Evolutionary conservation across 371 early-diverging fungal genomes (phyloP), one percentile per base, ranked within the genome.

Genomic region (Chytridium lagenaria): DNA sequence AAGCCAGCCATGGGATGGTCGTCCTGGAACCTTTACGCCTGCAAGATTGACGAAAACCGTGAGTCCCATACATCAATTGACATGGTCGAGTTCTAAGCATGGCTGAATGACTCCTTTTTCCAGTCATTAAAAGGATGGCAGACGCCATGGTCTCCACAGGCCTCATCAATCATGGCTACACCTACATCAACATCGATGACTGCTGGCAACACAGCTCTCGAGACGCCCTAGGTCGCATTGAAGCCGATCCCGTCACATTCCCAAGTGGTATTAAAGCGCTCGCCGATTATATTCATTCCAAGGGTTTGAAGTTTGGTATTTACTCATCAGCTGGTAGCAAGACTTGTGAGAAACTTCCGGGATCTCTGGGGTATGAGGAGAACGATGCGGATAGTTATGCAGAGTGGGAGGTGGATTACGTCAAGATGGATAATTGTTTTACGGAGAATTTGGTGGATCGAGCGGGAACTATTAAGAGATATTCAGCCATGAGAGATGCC

Each of bases 341-440:
- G 50, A 85, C 86, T n/a, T 87, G 87, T 71, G 77, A 80, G 30
- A 77, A 78, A 0, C 80, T 79, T 44, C 85, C 82, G 0, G 87
- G 87, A 1, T 80, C 82, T 0, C 78, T 80, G 31, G 74, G 78
- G 7, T 55, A 57, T 50, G 86, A 86, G 55, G 44, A 67, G 0
- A 68, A 72, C 33, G 86, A 86, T 69, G 84, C 84, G 28, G 26
- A 67, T 30, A 72, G 68, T 15, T 86, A 76, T 68, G 84, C 84
- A 23, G 44, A 50, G 26, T 84, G 83, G 84, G 82, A 68, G 10
- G 72, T 86, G 16, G 83, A 85, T 67, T 83, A 81, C 78, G 69
- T 84, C 49, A 84, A 84, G 71, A 79, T 82, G 52, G 84, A 86
- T 65, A 84, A 83, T 71, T 86, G 86, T 74, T 69, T 63, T 38